Evolutionary conservation across 176 grass and related monocot genomes (phyloP), one percentile per base, ranked within the genome.

Genomic region (Oryza nivara): DNA sequence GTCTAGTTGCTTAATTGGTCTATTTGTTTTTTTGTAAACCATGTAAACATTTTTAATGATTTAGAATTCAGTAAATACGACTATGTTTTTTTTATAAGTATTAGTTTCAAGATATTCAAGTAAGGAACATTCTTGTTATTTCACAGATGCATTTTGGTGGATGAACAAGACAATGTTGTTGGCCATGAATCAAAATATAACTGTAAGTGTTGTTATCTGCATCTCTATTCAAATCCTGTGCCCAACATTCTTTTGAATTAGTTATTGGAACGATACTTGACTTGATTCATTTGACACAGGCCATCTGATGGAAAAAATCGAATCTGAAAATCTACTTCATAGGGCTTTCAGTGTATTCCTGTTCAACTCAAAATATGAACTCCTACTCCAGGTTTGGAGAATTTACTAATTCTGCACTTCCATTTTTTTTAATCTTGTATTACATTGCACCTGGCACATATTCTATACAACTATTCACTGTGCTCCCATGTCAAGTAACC

Each of bases 301-400:
- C 64, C 96, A 99, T 91, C 75, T 99, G 91, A 96, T 96, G 96
- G 93, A 99, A 86, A 99, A 90, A 43, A 99, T 99, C 4, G 93
- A 99, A 80, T 86, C 93, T 32, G 67, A 86, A 75, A 94, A 99
- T 78, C 84, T 99, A 35, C 96, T 99, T 34, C 96, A 94, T 34
- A 94, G 96, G 88, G 93, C 96, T 52, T 99, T 99, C 78, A 99
- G 96, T 77, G 91, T 92, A 30, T 99, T 99, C 76, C 93, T 99
- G 66, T 99, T 99, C 90, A 99, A 99, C 92, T 94, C 96, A 78
- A 99, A 99, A 67, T 82, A 91, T 89, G 96, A 96, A 81, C 84
- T 94, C 74, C 91, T 99, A 40, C 90, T 99, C 65, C 96, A 99
- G 93, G 96, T 99, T 83, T 79, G 72, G 20, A 52, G 2, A 80